Conservation (phyloP, 345 rosid genomes). For the Rhodamnia rubescens region DNA sequence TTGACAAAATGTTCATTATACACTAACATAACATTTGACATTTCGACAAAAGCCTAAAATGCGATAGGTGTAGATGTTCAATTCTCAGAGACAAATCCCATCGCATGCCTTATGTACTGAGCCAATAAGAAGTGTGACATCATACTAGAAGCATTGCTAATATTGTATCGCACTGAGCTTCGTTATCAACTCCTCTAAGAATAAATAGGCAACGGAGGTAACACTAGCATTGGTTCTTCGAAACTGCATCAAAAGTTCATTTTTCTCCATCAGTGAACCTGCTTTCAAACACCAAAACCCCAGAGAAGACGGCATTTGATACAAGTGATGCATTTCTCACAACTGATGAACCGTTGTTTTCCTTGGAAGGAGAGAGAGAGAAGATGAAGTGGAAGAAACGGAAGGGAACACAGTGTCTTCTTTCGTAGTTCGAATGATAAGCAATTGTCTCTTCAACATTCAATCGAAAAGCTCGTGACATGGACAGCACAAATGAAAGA, state of each 20-base stretch:
- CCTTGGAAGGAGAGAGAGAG: background rate
- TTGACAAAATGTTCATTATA: background rate
- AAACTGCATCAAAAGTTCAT: background rate
- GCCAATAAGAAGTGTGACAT: background rate
- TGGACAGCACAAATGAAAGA: background rate
- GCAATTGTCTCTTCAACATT: background rate
- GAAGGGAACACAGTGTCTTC: background rate
- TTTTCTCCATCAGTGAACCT: background rate
- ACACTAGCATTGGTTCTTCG: background rate
- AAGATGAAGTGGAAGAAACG: background rate
- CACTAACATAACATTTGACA: background rate
- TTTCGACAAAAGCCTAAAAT: background rate
- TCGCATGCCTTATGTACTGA: background rate
- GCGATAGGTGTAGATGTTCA: background rate
- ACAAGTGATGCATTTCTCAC: background rate
- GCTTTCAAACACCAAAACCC: background rate
- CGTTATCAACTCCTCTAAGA: background rate
- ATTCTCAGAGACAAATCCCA: background rate
- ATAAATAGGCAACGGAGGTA: background rate
- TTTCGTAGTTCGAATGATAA: background rate
- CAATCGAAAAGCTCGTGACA: background rate
- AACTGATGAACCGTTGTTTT: background rate
- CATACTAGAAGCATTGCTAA: background rate
- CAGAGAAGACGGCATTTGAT: background rate
- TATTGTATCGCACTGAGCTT: background rate